Evolutionary conservation across 768 basidiomycete genomes (phyloP).

Genomic region (Tylopilus cervinicoccineus): DNA sequence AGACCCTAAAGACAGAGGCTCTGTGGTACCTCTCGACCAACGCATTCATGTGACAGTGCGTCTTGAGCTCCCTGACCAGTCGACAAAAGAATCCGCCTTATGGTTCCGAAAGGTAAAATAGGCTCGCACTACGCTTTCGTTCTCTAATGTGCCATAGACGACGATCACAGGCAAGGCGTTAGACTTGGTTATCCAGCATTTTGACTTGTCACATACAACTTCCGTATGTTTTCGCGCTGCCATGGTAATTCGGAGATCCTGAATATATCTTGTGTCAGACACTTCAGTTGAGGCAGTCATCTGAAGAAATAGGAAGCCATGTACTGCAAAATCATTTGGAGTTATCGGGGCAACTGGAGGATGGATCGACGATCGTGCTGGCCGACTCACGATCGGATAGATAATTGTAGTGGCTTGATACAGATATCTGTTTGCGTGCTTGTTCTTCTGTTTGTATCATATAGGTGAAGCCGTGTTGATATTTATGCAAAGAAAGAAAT

Average conservation of each 20-base stretch:
- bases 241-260: background rate
- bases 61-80: slow-evolving; percentile 22
- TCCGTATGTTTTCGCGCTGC: slow-evolving; percentile 10
- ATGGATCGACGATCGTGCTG: slow-evolving; percentile 38
- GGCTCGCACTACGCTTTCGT: background rate
- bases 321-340: slow-evolving; percentile 45
- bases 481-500: slow-evolving; percentile 17
- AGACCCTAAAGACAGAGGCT: slow-evolving; percentile 52
- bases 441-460: background rate
- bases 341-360: slow-evolving; percentile 50
- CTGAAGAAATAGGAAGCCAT: slow-evolving; percentile 22
- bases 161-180: slow-evolving; percentile 57
- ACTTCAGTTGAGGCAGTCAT: slow-evolving; percentile 35
- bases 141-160: slow-evolving; percentile 35
- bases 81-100: slow-evolving; percentile 42
- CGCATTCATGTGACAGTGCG: slow-evolving; percentile 55
- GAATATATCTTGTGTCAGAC: slow-evolving; percentile 37
- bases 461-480: background rate
- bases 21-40: slow-evolving; percentile 46
- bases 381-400: slow-evolving; percentile 1
- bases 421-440: background rate
- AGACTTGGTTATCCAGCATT: slow-evolving; percentile 43
- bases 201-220: slow-evolving; percentile 10
- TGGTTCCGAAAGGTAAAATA: slow-evolving; percentile 69
- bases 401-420: background rate